phyloP scores from a whole-genome alignment of 2,329 filamentous ascomycete species.

The Exophiala sideris region DNA sequence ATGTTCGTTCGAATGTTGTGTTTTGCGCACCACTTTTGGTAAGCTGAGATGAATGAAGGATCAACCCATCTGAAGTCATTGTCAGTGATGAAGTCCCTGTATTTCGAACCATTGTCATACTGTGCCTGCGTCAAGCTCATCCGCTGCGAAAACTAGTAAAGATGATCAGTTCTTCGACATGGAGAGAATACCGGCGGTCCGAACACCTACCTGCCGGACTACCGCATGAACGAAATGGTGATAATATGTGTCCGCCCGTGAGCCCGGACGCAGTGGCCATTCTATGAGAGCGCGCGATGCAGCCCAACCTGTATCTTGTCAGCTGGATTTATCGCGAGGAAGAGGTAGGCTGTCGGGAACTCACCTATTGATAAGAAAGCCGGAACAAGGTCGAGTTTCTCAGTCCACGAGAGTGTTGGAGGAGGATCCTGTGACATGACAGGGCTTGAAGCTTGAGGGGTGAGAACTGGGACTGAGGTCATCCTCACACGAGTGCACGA shows the following conservation, averaged over 20 bases:
- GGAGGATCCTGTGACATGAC: not conserved
- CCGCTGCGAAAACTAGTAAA: constrained; percentile 3
- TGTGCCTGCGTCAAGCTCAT: constrained; percentile 3
- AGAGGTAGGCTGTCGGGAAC: not conserved
- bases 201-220: constrained; percentile 26
- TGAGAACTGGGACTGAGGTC: no score
- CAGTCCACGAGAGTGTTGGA: constrained; percentile 28
- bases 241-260: constrained; percentile 34
- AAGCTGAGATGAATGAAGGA: constrained; percentile 9
- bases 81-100: constrained; percentile 21
- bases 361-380: constrained; percentile 31
- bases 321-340: not conserved
- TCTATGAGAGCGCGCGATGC: constrained; percentile 16
- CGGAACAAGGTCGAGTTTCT: constrained; percentile 36
- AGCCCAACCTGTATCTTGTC: not conserved
- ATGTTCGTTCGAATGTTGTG: constrained; percentile 8
- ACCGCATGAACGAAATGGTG: constrained; percentile 35
- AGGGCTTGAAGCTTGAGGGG: no score
- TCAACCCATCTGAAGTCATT: constrained; percentile 27
- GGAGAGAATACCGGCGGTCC: not conserved
- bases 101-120: constrained; percentile 3
- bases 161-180: not conserved
- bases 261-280: constrained; percentile 37
- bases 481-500: no score
- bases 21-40: constrained; percentile 16